Evolutionary conservation across 2,329 filamentous ascomycete genomes (phyloP), one percentile per base, ranked within the genome.

Genomic region (Huntiella decipiens): DNA sequence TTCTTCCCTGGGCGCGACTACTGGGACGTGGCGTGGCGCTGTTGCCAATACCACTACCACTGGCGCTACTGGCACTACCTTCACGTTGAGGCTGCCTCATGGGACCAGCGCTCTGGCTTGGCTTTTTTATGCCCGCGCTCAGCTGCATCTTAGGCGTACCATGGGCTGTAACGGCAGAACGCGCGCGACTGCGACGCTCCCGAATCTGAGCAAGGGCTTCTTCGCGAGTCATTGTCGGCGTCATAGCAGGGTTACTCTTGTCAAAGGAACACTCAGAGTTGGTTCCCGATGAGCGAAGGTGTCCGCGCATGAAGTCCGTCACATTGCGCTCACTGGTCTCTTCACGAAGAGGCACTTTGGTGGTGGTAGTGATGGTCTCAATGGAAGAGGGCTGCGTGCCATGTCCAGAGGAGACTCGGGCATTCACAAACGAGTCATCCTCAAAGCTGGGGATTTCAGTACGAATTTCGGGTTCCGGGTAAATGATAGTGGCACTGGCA

Each of bases 121-220:
- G 12, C 34, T 36, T 36, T 16, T 36, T 36, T 10, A 36, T 16
- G 7, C 34, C 34, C 12, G 34, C 34, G 7, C 12, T 16, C 11
- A 36, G 12, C 11, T 36, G 34, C 34, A 36, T 36, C 15, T 36
- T 36, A 36, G 34, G 34, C 34, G 34, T 36, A 11, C 17, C 12
- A 12, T 13, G 12, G n/a, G 15, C 22, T 28, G 10, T 41, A 8
- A 28, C 12, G 12, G 19, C 43, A 57, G 78, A 83, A 53, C 75
- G 70, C 47, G 82, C 79, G 39, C 82, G 66, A 5, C 79, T 80
- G 45, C 82, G 65, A 22, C 82, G 68, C 61, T 83, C 77, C 45
- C 77, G 70, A 53, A 88, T 87, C 57, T 79, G 75, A 46, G 79
- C 79, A 12, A 88, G 68, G 3, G 82, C 82, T 59, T 85, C 70